Conservation (phyloP, 2,329 filamentous ascomycete genomes). For the Aspergillus luchuensis region DNA sequence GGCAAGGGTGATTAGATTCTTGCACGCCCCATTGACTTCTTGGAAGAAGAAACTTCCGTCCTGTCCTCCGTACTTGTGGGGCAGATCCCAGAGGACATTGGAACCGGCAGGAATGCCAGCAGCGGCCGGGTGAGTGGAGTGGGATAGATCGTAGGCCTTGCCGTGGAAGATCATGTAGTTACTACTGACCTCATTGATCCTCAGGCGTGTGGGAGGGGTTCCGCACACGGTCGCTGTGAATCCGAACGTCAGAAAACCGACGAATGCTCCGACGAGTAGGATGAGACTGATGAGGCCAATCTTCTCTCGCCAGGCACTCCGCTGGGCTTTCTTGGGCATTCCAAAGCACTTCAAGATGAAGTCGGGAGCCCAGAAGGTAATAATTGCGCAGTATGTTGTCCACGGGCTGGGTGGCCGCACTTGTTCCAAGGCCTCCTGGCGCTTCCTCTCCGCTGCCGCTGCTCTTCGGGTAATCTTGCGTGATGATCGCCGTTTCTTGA, state of each 20-base stretch:
- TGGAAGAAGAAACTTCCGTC: constrained; percentile 98
- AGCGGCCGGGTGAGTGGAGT: constrained; percentile 76
- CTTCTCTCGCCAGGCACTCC: constrained; percentile 95
- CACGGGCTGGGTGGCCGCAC: constrained; percentile 82
- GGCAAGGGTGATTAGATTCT: constrained; percentile 77
- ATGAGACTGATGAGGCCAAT: constrained; percentile 97
- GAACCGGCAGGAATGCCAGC: constrained; percentile 71
- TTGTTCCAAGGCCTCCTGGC: constrained; percentile 62
- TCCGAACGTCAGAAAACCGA: constrained; percentile 95
- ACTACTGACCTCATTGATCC: constrained; percentile 74
- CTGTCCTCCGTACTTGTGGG: constrained; percentile 77
- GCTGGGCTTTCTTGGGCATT: constrained; percentile 80
- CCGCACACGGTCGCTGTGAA: constrained; percentile 90
- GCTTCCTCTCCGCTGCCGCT: constrained; percentile 61
- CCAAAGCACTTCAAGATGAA: constrained; percentile 83
- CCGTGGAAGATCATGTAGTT: constrained; percentile 98
- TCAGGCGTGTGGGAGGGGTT: constrained; percentile 68
- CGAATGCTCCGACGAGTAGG: constrained; percentile 78
- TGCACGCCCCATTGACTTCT: constrained; percentile 97
- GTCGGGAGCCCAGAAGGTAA: constrained; percentile 94
- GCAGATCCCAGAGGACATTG: constrained; percentile 87
- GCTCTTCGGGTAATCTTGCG: constrained; percentile 61
- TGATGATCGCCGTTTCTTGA: constrained; percentile 63
- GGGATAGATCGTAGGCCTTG: constrained; percentile 78
- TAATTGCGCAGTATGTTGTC: constrained; percentile 90